Evolutionary conservation across 2,329 filamentous ascomycete genomes (phyloP), one percentile per base, ranked within the genome.

Genomic region (Sporothrix luriei): DNA sequence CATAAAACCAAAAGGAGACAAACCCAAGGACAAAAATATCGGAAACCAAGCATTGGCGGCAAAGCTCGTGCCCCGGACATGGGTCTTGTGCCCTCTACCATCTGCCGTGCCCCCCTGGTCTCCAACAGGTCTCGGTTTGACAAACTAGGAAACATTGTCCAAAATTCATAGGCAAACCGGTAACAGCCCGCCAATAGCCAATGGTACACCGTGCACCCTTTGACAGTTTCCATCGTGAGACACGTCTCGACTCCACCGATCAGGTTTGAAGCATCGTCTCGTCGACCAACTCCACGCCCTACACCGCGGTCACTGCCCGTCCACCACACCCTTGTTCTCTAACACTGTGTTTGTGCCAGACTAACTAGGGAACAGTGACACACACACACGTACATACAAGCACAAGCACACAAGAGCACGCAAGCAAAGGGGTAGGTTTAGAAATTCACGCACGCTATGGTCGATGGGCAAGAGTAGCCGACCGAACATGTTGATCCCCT

Each of bases 241-340:
- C 72, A 72, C 54, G 72, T 73, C 70, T 69, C 71, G 69, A 66
- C 65, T 68, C 69, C 64, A 71, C 67, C 21, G 57, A 61, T 71
- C 69, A 54, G 43, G 66, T 69, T 69, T 68, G 69, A 68, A 62
- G 66, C 52, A n/a, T 66, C 61, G 66, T 71, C 66, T 68, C 69
- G 69, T 69, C 61, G 52, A 7, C 21, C 62, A 29, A 66, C 48
- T 11, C 48, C 57, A 64, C 67, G 57, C 55, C 48, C 26, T 54
- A 49, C 43, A 33, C 40, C 51, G 48, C 49, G 11, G 38, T 43
- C 24, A 6, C 29, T 49, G 13, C 29, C 46, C 26, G 33, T 40
- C 38, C 21, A 16, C 21, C 43, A 26, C 51, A 33, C 65, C 65
- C 65, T 54, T 66, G 62, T 29, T 33, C 33, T 52, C 48, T 52